Evolutionary conservation across 139 green algal genomes (phyloP), one percentile per base, ranked within the genome.

Genomic region (Chlamydomonas sp.): DNA sequence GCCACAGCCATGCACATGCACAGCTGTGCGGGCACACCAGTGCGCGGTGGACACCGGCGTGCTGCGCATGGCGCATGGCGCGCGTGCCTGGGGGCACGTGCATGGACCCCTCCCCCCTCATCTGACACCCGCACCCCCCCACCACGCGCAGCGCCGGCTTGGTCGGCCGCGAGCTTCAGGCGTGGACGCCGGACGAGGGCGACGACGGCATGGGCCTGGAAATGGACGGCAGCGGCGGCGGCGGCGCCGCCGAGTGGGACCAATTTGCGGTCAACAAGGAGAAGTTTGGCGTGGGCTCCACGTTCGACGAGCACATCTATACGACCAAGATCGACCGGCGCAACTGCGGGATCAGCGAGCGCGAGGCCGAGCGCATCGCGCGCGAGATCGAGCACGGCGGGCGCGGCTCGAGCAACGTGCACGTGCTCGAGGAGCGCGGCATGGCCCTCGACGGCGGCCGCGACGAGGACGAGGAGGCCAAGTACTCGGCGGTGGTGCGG

Each of bases 181-280:
- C 58, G 20, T 96, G 90, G 90, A 65, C 79, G 48, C 89, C 90
- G 3, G 85, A 88, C 2, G 69, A 73, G 34, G 67, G 63, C 39
- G 35, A 68, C 1, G 75, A 79, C 58, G 22, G 47, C 0, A 67
- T 72, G 2, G 35, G 31, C 16, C 3, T 30, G 39, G n/a, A 26
- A 10, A 54, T 26, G 13, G 54, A 22, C 33, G 67, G 67, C 54
- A 54, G 43, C 43, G 24, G 22, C 26, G 54, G 26, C 22, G 57
- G 8, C 3, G 39, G 13, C 13, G 59, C 38, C 59, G 22, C 24
- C 0, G 76, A 67, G 29, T 97, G 91, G 91, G 92, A 97, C 77
- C 91, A 97, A 74, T 97, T 97, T 79, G 87, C 85, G 3, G 78
- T 85, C 22, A 97, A 97, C 76, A 57, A 88, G 62, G 36, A 76